Evolutionary conservation across 2,329 filamentous ascomycete genomes (phyloP).

Genomic region (Biscogniauxia marginata): DNA sequence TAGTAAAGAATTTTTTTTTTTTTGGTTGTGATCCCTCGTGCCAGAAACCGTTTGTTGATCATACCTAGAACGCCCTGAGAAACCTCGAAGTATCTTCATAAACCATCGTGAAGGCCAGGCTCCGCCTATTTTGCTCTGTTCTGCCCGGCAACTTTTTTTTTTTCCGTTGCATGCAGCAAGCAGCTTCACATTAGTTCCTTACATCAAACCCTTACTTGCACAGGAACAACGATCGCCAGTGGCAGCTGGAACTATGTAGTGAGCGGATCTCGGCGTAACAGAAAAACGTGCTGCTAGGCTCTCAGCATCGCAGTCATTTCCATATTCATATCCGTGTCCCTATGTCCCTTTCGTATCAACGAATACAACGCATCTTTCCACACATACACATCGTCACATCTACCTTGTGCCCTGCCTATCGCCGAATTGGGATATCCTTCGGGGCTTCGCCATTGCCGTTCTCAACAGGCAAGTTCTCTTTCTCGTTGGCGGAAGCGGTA

Average conservation of each 20-base stretch:
- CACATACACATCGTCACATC: background rate
- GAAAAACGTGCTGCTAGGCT: background rate
- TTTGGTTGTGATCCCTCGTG: slow-evolving; percentile 3
- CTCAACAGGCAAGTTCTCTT: slow-evolving; percentile 35
- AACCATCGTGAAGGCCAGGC: slow-evolving; percentile 17
- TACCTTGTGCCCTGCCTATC: slow-evolving; percentile 47
- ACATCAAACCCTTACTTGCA: background rate
- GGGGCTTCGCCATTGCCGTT: slow-evolving; percentile 8
- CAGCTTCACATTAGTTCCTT: background rate
- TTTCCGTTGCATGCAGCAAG: background rate
- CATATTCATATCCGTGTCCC: background rate
- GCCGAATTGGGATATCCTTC: slow-evolving; percentile 63
- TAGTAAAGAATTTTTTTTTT: too few relatives aligned
- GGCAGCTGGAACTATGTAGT: background rate
- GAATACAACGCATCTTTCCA: background rate
- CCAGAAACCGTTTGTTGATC: slow-evolving; percentile 13
- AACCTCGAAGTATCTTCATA: slow-evolving; percentile 11
- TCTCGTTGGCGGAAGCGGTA: slow-evolving; percentile 34
- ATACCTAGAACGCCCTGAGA: slow-evolving; percentile 12
- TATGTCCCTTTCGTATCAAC: background rate
- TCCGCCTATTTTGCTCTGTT: slow-evolving; percentile 2
- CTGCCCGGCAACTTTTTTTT: background rate
- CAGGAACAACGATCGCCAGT: background rate
- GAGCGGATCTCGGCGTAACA: too few relatives aligned
- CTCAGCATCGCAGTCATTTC: background rate